phyloP scores from a whole-genome alignment of 371 early-diverging fungal genomes.

The Fennellomyces sp. region DNA sequence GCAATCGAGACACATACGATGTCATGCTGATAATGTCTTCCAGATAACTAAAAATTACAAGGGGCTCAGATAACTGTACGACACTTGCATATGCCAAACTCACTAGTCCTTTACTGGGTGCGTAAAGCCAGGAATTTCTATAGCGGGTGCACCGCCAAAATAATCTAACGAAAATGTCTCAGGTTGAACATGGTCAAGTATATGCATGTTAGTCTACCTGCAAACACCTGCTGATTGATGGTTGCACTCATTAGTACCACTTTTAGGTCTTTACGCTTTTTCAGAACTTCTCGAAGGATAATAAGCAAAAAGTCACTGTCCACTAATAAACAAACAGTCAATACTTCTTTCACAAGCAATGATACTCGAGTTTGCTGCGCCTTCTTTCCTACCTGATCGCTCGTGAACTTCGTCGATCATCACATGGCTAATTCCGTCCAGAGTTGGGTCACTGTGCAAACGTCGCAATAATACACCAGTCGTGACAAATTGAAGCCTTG shows the following conservation, averaged over 20 bases:
- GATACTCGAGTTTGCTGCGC: neutral
- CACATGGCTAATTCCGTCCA: slow-evolving; percentile 68
- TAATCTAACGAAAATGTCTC: slow-evolving; percentile 25
- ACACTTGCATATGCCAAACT: slow-evolving; percentile 4
- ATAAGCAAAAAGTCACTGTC: slow-evolving; percentile 69
- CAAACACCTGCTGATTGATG: slow-evolving; percentile 65
- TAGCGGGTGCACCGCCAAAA: slow-evolving; percentile 64
- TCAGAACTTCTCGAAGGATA: slow-evolving; percentile 57
- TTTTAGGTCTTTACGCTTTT: slow-evolving; percentile 50
- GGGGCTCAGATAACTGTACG: too few relatives aligned
- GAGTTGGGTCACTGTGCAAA: slow-evolving; percentile 68
- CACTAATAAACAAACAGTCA: slow-evolving; percentile 18
- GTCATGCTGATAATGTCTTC: slow-evolving; percentile 60
- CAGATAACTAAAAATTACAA: slow-evolving; percentile 39
- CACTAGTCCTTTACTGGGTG: slow-evolving; percentile 77
- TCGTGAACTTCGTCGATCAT: slow-evolving; percentile 86
- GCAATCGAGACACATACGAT: slow-evolving; percentile 45
- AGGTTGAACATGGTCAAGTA: neutral
- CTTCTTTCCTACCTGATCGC: slow-evolving; percentile 56
- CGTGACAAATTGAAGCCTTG: slow-evolving; percentile 82
- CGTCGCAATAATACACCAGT: slow-evolving; percentile 84
- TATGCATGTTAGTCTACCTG: slow-evolving; percentile 22
- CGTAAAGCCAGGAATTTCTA: slow-evolving; percentile 80
- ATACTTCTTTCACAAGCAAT: neutral
- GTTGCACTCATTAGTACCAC: slow-evolving; percentile 87